Base-by-base conservation (phyloP, 2,329 filamentous ascomycete species). In the Knufia petricola region DNA sequence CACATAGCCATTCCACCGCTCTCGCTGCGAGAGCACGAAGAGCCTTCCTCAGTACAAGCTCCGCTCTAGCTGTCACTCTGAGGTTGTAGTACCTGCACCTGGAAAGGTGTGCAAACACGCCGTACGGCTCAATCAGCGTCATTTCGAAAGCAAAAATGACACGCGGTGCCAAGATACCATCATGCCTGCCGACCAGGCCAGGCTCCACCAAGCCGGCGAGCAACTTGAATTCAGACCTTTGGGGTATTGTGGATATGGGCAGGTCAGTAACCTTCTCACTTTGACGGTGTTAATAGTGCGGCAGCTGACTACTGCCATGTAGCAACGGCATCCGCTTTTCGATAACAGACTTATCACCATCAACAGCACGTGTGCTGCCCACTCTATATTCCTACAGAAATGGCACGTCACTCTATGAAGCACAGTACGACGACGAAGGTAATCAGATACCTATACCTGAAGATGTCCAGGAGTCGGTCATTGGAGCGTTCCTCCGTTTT, bases 321-420 rank as follows among this genome's bases (percentile, higher is more conserved):
- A 65, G 87, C 71, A 95, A 95, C 70, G 89, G 88, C 58, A 89
- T 95, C 59, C 86, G 89, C 48, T 94, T 94, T 71, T 90, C 87
- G 30, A 86, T 95, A 59, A 86, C 87, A 3, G 82, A 87, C 55
- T 74, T 94, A 13, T 77, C 81, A 3, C 81, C 84, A 20, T 78
- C 80, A 3, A 78, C 72, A 30, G 74, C 84, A 21, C 82, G 87
- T 23, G 78, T 88, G 21, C 74, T 94, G 36, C 80, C 76, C 13
- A 89, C 84, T 23, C 59, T 94, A 47, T 92, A 87, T 66, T 78
- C 84, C 58, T 79, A 87, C 59, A 81, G 88, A 3, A 82, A 80
- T 7, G 77, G 75, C 19, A 92, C 95, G 50, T 95, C 88, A 1
- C 76, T 95, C 12, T 94, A 92, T 66, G 87, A 94, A 60, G 87